A percentile compares a stretch with the other conserved stretches of the same genome.
Conservation (phyloP, 1,284 basidiomycete species). For the Uromyces viciae-fabae region DNA sequence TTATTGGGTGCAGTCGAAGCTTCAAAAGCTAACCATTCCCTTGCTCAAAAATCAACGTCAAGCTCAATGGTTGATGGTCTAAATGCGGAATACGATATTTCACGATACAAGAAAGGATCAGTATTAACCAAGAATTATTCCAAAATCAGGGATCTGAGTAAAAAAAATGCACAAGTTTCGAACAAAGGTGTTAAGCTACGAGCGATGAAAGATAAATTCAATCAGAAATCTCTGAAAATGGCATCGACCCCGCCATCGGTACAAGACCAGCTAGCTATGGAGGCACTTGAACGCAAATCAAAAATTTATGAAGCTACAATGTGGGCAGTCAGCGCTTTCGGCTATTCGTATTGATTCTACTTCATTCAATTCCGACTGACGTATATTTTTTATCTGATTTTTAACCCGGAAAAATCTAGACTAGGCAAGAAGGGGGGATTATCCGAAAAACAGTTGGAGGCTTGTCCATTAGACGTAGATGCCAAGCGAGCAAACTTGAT, state of each 20-base stretch:
- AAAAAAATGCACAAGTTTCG: background rate
- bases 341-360: background rate
- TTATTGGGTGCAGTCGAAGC: slow-evolving; percentile 31
- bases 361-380: background rate
- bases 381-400: too few relatives aligned
- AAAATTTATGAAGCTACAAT: slow-evolving; percentile 35
- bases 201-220: background rate
- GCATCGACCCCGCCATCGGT: background rate
- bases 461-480: slow-evolving; percentile 22
- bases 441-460: slow-evolving; percentile 27
- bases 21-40: background rate
- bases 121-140: background rate
- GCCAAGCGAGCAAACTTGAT: slow-evolving; percentile 20
- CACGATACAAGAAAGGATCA: slow-evolving; percentile 18
- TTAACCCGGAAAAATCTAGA: too few relatives aligned
- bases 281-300: slow-evolving; percentile 23
- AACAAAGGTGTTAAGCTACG: slow-evolving; percentile 10
- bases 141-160: background rate
- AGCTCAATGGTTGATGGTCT: background rate
- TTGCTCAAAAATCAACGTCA: background rate
- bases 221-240: background rate
- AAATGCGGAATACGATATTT: slow-evolving; percentile 15
- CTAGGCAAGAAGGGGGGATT: slow-evolving; percentile 23
- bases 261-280: slow-evolving; percentile 18
- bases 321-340: background rate